Evolutionary conservation across 2,329 filamentous ascomycete species (phyloP), one percentile per base, ranked within the genome.

Genomic region (Trichoderma cornu-damae): DNA sequence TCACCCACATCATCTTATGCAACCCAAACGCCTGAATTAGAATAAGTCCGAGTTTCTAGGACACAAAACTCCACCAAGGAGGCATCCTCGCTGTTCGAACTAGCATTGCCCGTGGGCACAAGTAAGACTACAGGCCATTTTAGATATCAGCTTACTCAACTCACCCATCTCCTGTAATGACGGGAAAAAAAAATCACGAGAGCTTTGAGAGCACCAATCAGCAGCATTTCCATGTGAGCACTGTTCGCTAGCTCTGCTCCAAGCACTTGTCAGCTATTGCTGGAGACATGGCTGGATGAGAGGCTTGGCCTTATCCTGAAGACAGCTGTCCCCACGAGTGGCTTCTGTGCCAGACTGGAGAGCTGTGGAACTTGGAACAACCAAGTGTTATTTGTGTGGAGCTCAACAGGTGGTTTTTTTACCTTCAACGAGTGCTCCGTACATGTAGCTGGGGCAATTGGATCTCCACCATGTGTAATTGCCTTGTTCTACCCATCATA

Each of bases 211-310:
- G 47, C 1, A 37, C 32, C n/a, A 50, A 50, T 12, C 46, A 49
- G 6, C 22, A 14, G 20, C 47, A 26, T 8, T 38, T 20, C 9
- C 37, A 50, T 6, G 38, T 50, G 47, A 34, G 38, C n/a, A 50
- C 32, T 16, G 47, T 50, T 24, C 47, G 34, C 32, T 38, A 34
- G 47, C 32, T 50, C 24, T 50, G 38, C n/a, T 50, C 47, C n/a
- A 50, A 50, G 22, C 34, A 50, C 22, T 50, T 50, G 1, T 28
- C 34, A 12, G 34, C 47, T 12, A 34, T 50, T 28, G 47, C 47
- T 26, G 32, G 47, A 18, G 47, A 50, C 12, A 50, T 34, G 26
- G 38, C 38, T 32, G 34, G 32, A 16, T 38, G 34, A 34, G 34
- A 50, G n/a, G 47, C 47, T 26, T 50, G 47, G 47, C 34, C 47